Evolutionary conservation across 2,329 filamentous ascomycete species (phyloP), one percentile per base, ranked within the genome.

Genomic region (Nothophaeocryptopus gaeumannii): DNA sequence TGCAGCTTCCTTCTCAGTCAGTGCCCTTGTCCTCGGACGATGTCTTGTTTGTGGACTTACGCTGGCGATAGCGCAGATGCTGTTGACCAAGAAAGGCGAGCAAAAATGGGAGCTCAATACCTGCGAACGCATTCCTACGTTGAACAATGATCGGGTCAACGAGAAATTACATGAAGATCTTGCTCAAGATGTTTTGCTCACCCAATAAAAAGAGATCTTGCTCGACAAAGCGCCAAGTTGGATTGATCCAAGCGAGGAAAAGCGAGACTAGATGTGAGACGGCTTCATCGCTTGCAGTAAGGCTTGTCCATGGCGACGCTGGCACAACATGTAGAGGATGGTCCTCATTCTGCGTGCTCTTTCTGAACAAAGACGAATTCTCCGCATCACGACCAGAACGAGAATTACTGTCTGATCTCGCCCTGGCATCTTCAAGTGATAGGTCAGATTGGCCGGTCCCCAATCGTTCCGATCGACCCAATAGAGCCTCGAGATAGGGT

Each of bases 221-320:
- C 34, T 55, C 53, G 5, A 55, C 49, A 13, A 53, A 55, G 5
- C 49, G 50, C 53, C 53, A 55, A 11, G 40, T 39, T 13, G 53
- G 53, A 30, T 55, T 55, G 40, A 53, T 45, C 49, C 49, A 53
- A 12, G 42, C 50, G 5, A 55, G 50, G 35, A 50, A 55, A 1
- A 53, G 10, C 5, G 49, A 55, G 26, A 55, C 35, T 5, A 55
- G 30, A 13, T 55, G 53, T 8, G 53, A 53, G 3, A 53, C 45
- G 11, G 53, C 50, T 9, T 47, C 30, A n/a, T 50, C 41, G 14
- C 41, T 44, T 14, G 40, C 35, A 15, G 36, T 51, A 10, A 51
- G 35, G 2, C 5, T 41, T 13, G 48, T 45, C 52, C 52, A 54
- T 16, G 52, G 44, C 15, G 9, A 15, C 5, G 48, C 52, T 10